Evolutionary conservation across 495 filamentous ascomycete genomes (phyloP).

Genomic region (Rostrohypoxylon terebratum): DNA sequence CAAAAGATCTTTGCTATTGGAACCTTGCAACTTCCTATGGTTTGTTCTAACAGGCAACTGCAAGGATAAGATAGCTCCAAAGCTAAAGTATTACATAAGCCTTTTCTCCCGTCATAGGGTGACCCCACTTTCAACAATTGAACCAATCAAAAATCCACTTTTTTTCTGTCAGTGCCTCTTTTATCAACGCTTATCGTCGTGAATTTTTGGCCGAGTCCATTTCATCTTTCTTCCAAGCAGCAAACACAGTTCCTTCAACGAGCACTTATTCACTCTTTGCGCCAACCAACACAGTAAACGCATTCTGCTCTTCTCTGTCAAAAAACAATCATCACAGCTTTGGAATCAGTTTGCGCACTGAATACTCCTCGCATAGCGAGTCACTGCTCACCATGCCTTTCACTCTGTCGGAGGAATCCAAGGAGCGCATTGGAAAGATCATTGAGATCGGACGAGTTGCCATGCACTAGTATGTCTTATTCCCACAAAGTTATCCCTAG

Average conservation of each 20-base stretch:
- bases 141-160: neutral
- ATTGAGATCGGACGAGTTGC: conserved; percentile 94
- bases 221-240: neutral
- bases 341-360: no score
- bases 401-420: conserved; percentile 95
- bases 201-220: conserved; percentile 20
- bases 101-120: neutral
- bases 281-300: neutral
- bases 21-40: neutral
- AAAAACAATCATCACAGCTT: neutral
- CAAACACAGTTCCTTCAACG: neutral
- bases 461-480: conserved; percentile 88
- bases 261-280: neutral
- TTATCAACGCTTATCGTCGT: conserved; percentile 9
- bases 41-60: no score
- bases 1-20: conserved; percentile 7
- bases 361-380: conserved; percentile 4
- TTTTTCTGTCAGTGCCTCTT: neutral
- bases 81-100: neutral
- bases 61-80: neutral
- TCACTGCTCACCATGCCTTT: conserved; percentile 68
- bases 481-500: neutral
- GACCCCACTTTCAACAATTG: conserved; percentile 8
- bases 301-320: no score
- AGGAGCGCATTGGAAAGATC: conserved; percentile 97